Conservation (phyloP, 768 basidiomycete genomes). For the Crucibulum laeve region DNA sequence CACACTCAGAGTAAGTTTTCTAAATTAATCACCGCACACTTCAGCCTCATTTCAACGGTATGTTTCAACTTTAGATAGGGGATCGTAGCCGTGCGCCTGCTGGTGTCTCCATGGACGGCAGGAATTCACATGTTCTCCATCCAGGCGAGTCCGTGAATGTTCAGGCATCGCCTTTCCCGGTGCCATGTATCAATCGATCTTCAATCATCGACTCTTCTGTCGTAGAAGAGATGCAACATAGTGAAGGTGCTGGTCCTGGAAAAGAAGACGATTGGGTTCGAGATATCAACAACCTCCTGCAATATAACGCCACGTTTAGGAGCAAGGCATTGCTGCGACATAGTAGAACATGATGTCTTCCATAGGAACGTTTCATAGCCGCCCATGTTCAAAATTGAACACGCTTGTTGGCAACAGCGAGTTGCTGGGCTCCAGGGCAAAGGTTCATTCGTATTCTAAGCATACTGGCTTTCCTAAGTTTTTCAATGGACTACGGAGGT, state of each 20-base stretch:
- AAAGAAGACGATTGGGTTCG: slow-evolving; percentile 96
- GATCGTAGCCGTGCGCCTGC: slow-evolving; percentile 81
- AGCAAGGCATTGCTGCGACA: slow-evolving; percentile 83
- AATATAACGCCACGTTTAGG: slow-evolving; percentile 93
- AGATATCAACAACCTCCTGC: slow-evolving; percentile 90
- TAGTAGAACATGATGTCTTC: slow-evolving; percentile 48
- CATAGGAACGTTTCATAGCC: not conserved
- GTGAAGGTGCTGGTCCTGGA: slow-evolving; percentile 69
- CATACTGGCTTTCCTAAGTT: too few species aligned
- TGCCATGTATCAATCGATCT: slow-evolving; percentile 89
- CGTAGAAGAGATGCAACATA: slow-evolving; percentile 34
- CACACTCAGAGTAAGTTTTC: slow-evolving; percentile 58
- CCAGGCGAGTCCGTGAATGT: slow-evolving; percentile 86
- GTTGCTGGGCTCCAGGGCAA: too few species aligned
- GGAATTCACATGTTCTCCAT: slow-evolving; percentile 74
- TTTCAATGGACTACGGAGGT: too few species aligned
- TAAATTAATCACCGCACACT: not conserved
- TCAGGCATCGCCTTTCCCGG: slow-evolving; percentile 80
- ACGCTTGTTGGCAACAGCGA: too few species aligned
- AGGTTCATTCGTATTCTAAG: too few species aligned
- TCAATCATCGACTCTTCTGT: slow-evolving; percentile 56
- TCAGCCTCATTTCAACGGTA: not conserved
- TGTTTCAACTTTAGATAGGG: slow-evolving; percentile 55
- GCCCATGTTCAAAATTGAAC: slow-evolving; percentile 2
- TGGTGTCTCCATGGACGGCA: slow-evolving; percentile 92